Percentiles rank a stretch among this genome's conserved stretches.
These are phyloP conservation scores for Starmerella stigmatis DNA, from an alignment of 805 yeast species.

Conservation along the genomic window DNA sequence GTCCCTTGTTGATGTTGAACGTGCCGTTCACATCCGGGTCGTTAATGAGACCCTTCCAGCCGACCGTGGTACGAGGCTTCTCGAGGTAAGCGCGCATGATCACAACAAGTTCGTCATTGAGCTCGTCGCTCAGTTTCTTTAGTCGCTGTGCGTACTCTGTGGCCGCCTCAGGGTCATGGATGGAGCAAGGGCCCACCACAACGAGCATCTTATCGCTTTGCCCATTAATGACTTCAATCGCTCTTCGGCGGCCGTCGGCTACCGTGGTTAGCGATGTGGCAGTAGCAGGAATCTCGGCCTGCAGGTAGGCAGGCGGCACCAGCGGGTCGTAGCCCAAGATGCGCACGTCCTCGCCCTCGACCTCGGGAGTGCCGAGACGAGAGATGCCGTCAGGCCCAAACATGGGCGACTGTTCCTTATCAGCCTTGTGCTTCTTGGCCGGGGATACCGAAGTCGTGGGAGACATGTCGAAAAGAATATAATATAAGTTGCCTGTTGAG, in stretches of 20 bases:
- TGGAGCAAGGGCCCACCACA: conserved; percentile 94
- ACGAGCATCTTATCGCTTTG: conserved; percentile 75
- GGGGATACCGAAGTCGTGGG: not conserved
- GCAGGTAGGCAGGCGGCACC: conserved; percentile 83
- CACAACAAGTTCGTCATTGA: conserved; percentile 64
- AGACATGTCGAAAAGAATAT: conserved; percentile 3
- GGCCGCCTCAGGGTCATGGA: conserved; percentile 85
- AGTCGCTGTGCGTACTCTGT: conserved; percentile 72
- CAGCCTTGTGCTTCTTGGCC: conserved; percentile 10
- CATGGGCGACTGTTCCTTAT: conserved; percentile 26
- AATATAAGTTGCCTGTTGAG: not conserved
- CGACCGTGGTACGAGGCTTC: conserved; percentile 97
- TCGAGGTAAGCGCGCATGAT: conserved; percentile 97
- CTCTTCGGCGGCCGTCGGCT: conserved; percentile 64
- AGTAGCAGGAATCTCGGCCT: conserved; percentile 66
- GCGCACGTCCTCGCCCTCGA: conserved; percentile 49
- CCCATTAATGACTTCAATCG: conserved; percentile 61
- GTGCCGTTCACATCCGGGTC: conserved; percentile 92
- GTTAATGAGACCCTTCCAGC: conserved; percentile 97
- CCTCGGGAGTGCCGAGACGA: conserved; percentile 26
- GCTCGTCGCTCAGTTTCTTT: conserved; percentile 55
- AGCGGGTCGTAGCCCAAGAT: conserved; percentile 87
- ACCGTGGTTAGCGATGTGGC: conserved; percentile 52
- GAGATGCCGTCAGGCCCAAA: conserved; percentile 27
- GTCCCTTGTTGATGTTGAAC: conserved; percentile 90